phyloP scores from a whole-genome alignment of 1,284 basidiomycete species.

The Coniferiporia sulphurascens region DNA sequence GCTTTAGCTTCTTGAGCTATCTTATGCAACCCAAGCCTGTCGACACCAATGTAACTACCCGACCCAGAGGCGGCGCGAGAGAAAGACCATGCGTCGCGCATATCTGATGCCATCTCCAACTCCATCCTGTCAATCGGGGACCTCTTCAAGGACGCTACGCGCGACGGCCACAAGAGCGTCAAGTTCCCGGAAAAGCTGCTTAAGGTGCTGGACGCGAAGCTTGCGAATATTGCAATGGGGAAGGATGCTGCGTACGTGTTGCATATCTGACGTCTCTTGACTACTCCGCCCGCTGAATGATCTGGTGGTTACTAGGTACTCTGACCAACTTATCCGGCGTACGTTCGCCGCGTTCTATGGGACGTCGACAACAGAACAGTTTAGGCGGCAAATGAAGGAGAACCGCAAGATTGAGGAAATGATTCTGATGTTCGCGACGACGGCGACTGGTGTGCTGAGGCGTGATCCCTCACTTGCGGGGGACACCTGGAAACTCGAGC shows the following conservation, averaged over 20 bases:
- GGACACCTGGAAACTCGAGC: slow-evolving; percentile 89
- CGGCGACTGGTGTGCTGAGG: slow-evolving; percentile 78
- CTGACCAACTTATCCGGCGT: slow-evolving; percentile 80
- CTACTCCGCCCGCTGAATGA: not conserved
- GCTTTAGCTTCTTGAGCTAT: slow-evolving; percentile 58
- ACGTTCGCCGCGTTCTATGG: slow-evolving; percentile 91
- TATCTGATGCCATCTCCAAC: slow-evolving; percentile 65
- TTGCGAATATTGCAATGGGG: slow-evolving; percentile 90
- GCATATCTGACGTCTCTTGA: slow-evolving; percentile 4
- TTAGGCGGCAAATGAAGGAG: slow-evolving; percentile 89
- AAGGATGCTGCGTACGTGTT: slow-evolving; percentile 76
- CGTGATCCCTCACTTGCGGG: slow-evolving; percentile 74
- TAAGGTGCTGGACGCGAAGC: slow-evolving; percentile 80
- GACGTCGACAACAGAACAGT: slow-evolving; percentile 78
- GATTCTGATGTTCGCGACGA: slow-evolving; percentile 92
- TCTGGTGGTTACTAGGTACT: slow-evolving; percentile 50
- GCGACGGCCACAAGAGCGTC: slow-evolving; percentile 74
- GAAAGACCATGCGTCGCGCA: slow-evolving; percentile 55
- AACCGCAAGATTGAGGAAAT: slow-evolving; percentile 96
- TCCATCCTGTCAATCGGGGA: slow-evolving; percentile 77
- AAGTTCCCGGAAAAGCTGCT: slow-evolving; percentile 91
- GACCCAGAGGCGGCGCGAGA: slow-evolving; percentile 45
- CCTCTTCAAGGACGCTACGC: slow-evolving; percentile 65
- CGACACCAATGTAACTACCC: slow-evolving; percentile 32
- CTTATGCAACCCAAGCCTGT: slow-evolving; percentile 59